Base-by-base conservation (phyloP, 2,329 filamentous ascomycete species). In the Aspergillus ochraceoroseus region DNA sequence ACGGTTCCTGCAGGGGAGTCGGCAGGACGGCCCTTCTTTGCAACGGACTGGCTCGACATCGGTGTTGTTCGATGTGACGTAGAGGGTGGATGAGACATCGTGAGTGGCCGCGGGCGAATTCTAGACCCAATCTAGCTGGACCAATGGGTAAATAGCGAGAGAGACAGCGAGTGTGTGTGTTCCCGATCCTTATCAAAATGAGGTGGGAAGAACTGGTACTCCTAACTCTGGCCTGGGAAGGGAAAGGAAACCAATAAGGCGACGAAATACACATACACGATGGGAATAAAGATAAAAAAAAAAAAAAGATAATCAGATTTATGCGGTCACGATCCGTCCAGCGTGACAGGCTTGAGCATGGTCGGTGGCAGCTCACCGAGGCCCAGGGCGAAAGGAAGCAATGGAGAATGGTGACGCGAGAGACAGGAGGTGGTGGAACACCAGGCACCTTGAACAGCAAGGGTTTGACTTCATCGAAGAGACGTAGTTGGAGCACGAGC, bases 401-500 rank as follows among this genome's bases (percentile, higher is more conserved):
- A 30, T 26, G 29, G 27, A 22, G 13, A 27, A 47, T 39, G 44
- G 43, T 43, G 32, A 43, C 34, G 42, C 35, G 31, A 31, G 43
- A 47, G 43, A 44, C 45, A 41, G 42, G 38, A 38, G 37, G 35
- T 27, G 32, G 43, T 51, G 46, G 44, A 44, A 46, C 49, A 51
- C 49, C 38, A 36, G 44, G 40, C 38, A 44, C 29, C 25, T 26
- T 19, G 26, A 18, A 31, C 22, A 31, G 42, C 25, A 39, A 25
- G 29, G 36, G 33, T 15, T 33, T 28, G 14, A 31, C 25, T 27
- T 43, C 41, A 43, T 34, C 31, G 35, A 30, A 37, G 15, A 30
- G 11, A 38, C 18, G 9, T 13, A 25, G 19, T 33, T 23, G 17
- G 31, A 23, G 9, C 31, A 20, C 2, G 17, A 20, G 17, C 26